Base-by-base conservation (phyloP, 345 rosid genomes). In the Geranium rotundifolium region DNA sequence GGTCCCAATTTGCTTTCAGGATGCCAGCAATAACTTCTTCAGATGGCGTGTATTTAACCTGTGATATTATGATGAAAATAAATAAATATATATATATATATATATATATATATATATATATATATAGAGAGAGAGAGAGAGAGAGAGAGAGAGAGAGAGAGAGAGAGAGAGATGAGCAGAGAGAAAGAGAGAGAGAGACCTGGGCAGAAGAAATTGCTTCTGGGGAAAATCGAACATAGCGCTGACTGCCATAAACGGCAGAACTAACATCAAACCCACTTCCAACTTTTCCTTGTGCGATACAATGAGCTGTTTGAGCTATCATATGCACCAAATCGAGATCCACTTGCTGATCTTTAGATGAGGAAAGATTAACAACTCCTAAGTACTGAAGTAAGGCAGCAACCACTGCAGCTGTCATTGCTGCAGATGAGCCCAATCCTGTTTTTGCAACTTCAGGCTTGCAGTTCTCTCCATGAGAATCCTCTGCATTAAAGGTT, bases 391-490 rank as follows among this genome's bases (percentile, higher is more conserved):
- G 95, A 66, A 93, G 89, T 64, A 93, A 74, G 60, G 95, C 85
- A 77, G 97, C 91, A 68, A 85, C 92, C 27, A 86, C 90, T 29
- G 99, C 99, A 62, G 96, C 80, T 54, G 97, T 90, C 99, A 90
- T 90, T 58, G 99, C 97, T 67, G 99, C 99, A 58, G 96, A 93
- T 65, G 99, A 93, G 61, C 99, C 99, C 72, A 93, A 77, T 54
- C 99, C 99, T 69, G 99, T 93, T 80, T 93, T 90, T 58, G 99
- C 97, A 71, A 93, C 96, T 80, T 93, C 99, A 63, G 97, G 96
- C 77, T 81, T 93, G 78, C 80, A 79, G 60, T 73, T 81, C 72
- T 67, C 81, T 59, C 84, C 89, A 65, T 67, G 77, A 71, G 81
- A 73, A 55, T 83, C 86, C 64, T 71, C 85, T 29, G 82, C 76